phyloP scores from a whole-genome alignment of 768 basidiomycete genomes.

The Kwoniella pini region DNA sequence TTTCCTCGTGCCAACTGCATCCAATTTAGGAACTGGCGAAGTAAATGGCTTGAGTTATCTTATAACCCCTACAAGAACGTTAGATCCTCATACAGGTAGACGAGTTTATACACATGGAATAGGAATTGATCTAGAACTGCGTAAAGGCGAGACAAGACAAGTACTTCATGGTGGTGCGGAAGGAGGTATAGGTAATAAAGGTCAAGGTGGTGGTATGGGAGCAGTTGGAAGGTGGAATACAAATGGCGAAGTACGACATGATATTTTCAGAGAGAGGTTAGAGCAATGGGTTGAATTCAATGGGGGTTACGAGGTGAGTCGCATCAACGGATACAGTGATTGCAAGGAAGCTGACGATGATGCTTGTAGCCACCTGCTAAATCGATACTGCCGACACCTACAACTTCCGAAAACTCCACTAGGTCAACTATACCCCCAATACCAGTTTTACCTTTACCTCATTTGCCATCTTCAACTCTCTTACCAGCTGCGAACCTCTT shows the following conservation, averaged over 20 bases:
- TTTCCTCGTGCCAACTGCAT: constrained; percentile 30
- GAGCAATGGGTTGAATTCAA: constrained; percentile 49
- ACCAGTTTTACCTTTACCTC: constrained; percentile 41
- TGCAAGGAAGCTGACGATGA: background rate
- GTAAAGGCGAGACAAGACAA: constrained; percentile 47
- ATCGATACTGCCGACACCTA: constrained; percentile 38
- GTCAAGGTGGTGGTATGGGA: constrained; percentile 48
- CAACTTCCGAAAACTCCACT: constrained; percentile 18
- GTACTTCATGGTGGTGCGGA: constrained; percentile 40
- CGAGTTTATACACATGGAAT: constrained; percentile 50
- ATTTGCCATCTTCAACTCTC: constrained; percentile 37
- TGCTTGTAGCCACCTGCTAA: constrained; percentile 4
- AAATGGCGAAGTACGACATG: constrained; percentile 41
- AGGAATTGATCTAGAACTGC: constrained; percentile 47
- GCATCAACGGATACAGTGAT: background rate
- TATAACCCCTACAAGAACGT: constrained; percentile 47
- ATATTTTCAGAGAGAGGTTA: constrained; percentile 36
- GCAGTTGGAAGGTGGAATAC: constrained; percentile 52
- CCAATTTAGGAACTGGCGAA: constrained; percentile 9
- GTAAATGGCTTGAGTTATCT: constrained; percentile 34
- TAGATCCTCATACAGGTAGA: constrained; percentile 38
- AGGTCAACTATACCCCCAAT: constrained; percentile 43
- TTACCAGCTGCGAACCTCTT: constrained; percentile 38
- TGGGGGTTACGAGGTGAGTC: constrained; percentile 43
- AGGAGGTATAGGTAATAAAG: constrained; percentile 46